These are phyloP conservation scores for Globisporangium sylvaticum DNA, from an alignment of 352 stramenopile species.

Conservation along the genomic window DNA sequence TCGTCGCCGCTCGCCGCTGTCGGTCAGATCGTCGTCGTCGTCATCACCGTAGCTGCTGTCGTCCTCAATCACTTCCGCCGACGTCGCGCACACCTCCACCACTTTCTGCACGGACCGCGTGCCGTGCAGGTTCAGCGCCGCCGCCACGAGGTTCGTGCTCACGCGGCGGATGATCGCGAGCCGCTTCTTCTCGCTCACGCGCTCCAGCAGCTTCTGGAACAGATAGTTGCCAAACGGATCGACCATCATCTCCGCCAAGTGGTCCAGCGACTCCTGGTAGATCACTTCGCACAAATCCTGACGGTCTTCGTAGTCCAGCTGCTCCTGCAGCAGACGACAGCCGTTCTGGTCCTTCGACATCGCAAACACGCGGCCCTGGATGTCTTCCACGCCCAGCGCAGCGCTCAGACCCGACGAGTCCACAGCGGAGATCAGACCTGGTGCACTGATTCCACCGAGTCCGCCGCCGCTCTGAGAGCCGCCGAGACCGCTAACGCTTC, in stretches of 20 bases:
- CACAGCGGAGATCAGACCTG: neutral
- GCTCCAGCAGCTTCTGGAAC: conserved; percentile 98
- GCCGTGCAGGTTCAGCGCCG: conserved; percentile 96
- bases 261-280: conserved; percentile 94
- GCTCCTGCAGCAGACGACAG: conserved; percentile 95
- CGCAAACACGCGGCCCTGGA: conserved; percentile 73
- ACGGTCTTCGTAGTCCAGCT: conserved; percentile 93
- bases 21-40: conserved; percentile 20
- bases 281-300: conserved; percentile 91
- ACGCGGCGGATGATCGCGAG: conserved; percentile 93
- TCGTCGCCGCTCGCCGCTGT: conserved; percentile 8
- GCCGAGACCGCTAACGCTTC: neutral
- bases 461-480: conserved; percentile 8
- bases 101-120: conserved; percentile 98
- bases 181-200: conserved; percentile 88
- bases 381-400: conserved; percentile 63
- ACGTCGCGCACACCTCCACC: conserved; percentile 93
- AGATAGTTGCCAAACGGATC: conserved; percentile 99
- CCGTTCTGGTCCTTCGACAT: conserved; percentile 97
- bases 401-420: conserved; percentile 29
- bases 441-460: conserved; percentile 6
- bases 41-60: conserved; percentile 38
- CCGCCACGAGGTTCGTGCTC: conserved; percentile 91
- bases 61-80: conserved; percentile 55
- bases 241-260: conserved; percentile 97